Conservation (phyloP, 768 basidiomycete species). For the Tylopilus felleus region DNA sequence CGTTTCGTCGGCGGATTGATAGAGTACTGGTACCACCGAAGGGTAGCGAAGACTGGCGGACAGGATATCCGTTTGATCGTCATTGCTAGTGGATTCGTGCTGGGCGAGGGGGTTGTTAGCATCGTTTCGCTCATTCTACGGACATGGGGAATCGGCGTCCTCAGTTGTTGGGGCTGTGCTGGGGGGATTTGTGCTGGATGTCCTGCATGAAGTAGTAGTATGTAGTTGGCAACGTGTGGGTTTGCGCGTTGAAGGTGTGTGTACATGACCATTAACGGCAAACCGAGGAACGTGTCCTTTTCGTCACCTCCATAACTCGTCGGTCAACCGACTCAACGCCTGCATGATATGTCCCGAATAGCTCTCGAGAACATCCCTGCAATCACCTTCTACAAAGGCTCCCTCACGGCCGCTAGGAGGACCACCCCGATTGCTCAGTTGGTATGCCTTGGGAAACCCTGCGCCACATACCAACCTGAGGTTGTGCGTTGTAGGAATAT, state of each 20-base stretch:
- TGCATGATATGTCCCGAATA: slow-evolving; percentile 55
- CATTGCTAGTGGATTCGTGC: slow-evolving; percentile 90
- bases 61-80: slow-evolving; percentile 77
- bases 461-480: slow-evolving; percentile 74
- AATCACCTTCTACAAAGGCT: slow-evolving; percentile 74
- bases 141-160: slow-evolving; percentile 68
- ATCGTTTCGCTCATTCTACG: slow-evolving; percentile 72
- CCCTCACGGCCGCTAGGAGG: slow-evolving; percentile 62
- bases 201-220: slow-evolving; percentile 34
- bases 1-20: slow-evolving; percentile 83
- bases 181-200: slow-evolving; percentile 74
- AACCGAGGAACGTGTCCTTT: background rate
- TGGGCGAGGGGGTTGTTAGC: slow-evolving; percentile 91
- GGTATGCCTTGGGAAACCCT: slow-evolving; percentile 75
- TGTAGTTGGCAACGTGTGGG: too few relatives aligned
- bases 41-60: slow-evolving; percentile 44
- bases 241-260: slow-evolving; percentile 1
- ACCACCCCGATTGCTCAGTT: slow-evolving; percentile 73
- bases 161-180: slow-evolving; percentile 86
- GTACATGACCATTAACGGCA: slow-evolving; percentile 10
- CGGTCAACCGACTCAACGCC: background rate
- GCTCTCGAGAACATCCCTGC: slow-evolving; percentile 69
- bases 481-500: slow-evolving; percentile 81
- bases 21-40: slow-evolving; percentile 65
- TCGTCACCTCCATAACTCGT: background rate